These are phyloP conservation scores for Hypseocharis bilobata DNA, from an alignment of 441 rosid genomes.

Conservation along the genomic window DNA sequence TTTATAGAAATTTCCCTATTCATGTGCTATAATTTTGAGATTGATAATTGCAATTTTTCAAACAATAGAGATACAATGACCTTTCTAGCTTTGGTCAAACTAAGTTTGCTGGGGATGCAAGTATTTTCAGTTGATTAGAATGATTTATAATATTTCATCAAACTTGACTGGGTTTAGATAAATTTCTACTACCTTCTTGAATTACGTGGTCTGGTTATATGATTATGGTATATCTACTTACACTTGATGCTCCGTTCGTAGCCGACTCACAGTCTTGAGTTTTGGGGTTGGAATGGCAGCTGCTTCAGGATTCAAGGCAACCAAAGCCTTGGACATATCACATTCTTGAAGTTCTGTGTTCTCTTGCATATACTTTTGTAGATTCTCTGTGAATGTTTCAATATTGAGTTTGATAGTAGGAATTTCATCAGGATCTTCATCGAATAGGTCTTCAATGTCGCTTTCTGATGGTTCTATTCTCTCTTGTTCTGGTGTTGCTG, in stretches of 20 bases:
- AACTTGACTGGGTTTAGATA: background rate
- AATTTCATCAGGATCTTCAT: conserved; percentile 68
- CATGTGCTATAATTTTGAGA: background rate
- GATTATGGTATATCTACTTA: conserved; percentile 40
- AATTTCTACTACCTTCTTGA: background rate
- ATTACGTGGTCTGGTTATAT: conserved; percentile 19
- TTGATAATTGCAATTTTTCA: background rate
- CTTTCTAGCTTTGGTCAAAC: background rate
- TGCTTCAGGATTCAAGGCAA: conserved; percentile 61
- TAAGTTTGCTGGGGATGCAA: background rate
- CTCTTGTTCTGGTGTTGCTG: conserved; percentile 65
- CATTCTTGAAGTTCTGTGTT: conserved; percentile 68
- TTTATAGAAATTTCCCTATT: background rate
- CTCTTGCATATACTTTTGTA: conserved; percentile 52
- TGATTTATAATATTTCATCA: conserved; percentile 20
- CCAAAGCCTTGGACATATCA: conserved; percentile 79
- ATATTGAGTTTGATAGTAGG: conserved; percentile 69
- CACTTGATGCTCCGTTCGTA: conserved; percentile 96
- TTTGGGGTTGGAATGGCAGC: conserved; percentile 68
- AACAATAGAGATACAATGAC: background rate
- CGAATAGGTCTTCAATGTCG: conserved; percentile 61
- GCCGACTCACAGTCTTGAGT: conserved; percentile 64
- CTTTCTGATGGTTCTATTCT: conserved; percentile 35
- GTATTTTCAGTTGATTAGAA: background rate
- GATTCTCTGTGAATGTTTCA: conserved; percentile 48